Evolutionary conservation across 2,329 filamentous ascomycete genomes (phyloP).

Genomic region (Fusarium equiseti): DNA sequence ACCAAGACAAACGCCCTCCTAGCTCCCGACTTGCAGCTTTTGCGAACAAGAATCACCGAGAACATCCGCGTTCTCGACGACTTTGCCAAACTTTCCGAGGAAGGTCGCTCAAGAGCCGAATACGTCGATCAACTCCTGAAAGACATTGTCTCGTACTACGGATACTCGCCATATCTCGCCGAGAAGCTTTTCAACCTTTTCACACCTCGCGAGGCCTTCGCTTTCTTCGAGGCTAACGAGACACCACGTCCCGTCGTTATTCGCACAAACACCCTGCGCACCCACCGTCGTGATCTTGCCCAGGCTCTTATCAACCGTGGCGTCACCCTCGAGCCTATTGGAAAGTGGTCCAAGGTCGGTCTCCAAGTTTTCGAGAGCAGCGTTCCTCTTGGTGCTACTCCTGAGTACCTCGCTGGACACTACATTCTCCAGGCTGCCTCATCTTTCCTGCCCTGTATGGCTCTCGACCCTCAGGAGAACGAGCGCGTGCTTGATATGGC

Average conservation of each 20-base stretch:
- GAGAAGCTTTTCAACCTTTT: conserved; percentile 96
- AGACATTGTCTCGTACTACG: conserved; percentile 96
- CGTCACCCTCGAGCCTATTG: conserved; percentile 94
- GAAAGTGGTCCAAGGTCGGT: conserved; percentile 98
- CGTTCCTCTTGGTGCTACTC: conserved; percentile 88
- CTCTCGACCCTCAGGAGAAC: conserved; percentile 90
- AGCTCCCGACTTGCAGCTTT: conserved; percentile 88
- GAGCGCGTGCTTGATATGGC: conserved; percentile 96
- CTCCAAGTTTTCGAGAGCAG: conserved; percentile 95
- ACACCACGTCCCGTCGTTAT: conserved; percentile 93
- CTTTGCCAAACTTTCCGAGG: conserved; percentile 83
- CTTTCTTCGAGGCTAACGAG: conserved; percentile 99
- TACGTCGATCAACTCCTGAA: conserved; percentile 88
- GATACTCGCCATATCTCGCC: conserved; percentile 93
- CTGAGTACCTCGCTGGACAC: conserved; percentile 96
- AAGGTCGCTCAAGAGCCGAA: conserved; percentile 84
- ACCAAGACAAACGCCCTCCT: conserved; percentile 73
- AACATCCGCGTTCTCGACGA: conserved; percentile 92
- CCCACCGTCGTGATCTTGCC: conserved; percentile 81
- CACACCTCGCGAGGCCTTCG: conserved; percentile 91
- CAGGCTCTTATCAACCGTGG: conserved; percentile 96
- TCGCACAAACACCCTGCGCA: conserved; percentile 93
- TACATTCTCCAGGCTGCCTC: conserved; percentile 98
- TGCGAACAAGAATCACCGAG: conserved; percentile 91
- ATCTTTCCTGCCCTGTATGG: conserved; percentile 98